Evolutionary conservation across 257 asterid genomes (phyloP).

Genomic region (Solanum virginianum): DNA sequence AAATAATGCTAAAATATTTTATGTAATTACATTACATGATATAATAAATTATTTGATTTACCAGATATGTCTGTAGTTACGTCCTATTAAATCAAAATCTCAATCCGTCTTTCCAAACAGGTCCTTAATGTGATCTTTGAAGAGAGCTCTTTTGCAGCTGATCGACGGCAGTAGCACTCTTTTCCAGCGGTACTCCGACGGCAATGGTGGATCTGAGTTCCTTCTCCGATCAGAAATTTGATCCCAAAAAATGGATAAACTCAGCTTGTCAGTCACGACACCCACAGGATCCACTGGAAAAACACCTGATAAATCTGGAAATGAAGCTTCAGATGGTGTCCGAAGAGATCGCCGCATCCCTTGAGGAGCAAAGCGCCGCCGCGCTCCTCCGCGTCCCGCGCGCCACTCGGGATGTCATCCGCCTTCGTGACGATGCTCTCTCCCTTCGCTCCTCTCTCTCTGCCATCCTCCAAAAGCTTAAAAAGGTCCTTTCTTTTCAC

Average conservation of each 20-base stretch:
- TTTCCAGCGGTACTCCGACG: neutral
- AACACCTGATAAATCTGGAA: slow-evolving; percentile 92
- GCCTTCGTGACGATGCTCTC: slow-evolving; percentile 86
- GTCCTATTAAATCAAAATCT: too few species aligned
- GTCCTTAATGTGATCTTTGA: too few species aligned
- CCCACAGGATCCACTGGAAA: slow-evolving; percentile 84
- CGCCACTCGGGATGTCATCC: slow-evolving; percentile 80
- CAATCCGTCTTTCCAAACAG: too few species aligned
- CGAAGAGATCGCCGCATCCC: slow-evolving; percentile 92
- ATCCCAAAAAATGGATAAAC: slow-evolving; percentile 93
- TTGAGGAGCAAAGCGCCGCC: slow-evolving; percentile 90
- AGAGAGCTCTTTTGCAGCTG: too few species aligned
- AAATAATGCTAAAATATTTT: too few species aligned
- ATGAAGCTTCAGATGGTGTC: slow-evolving; percentile 95
- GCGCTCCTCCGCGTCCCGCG: slow-evolving; percentile 93
- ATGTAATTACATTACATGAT: too few species aligned
- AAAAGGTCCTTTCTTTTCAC: slow-evolving; percentile 28
- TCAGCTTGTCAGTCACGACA: slow-evolving; percentile 69
- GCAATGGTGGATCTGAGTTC: slow-evolving; percentile 90
- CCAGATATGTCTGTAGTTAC: too few species aligned
- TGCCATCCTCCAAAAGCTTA: slow-evolving; percentile 61
- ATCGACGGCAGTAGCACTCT: too few species aligned
- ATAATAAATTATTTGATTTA: too few species aligned
- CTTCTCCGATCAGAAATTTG: slow-evolving; percentile 87
- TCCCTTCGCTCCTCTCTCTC: slow-evolving; percentile 87